These are phyloP conservation scores for Astrocystis sublimbata DNA, from an alignment of 495 filamentous ascomycete species.

Conservation along the genomic window DNA sequence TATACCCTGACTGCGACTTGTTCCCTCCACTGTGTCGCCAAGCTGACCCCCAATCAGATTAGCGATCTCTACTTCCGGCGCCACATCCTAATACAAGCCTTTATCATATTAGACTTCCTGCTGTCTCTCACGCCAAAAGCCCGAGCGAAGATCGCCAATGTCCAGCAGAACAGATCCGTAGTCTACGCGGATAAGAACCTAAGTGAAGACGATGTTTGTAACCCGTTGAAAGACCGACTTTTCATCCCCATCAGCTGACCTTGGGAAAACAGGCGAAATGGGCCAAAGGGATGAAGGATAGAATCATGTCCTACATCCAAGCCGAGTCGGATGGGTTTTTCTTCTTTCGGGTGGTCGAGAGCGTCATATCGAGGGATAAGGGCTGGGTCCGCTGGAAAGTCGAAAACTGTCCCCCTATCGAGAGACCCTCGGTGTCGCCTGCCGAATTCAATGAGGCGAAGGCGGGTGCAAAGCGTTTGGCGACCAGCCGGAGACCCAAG, in stretches of 20 bases:
- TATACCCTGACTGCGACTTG: conserved; percentile 37
- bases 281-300: conserved; percentile 68
- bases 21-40: not conserved
- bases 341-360: conserved; percentile 95
- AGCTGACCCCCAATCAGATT: conserved; percentile 54
- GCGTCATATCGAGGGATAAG: conserved; percentile 89
- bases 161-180: conserved; percentile 80
- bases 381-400: conserved; percentile 99
- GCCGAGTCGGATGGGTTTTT: conserved; percentile 79
- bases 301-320: conserved; percentile 77
- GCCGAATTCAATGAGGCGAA: conserved; percentile 67
- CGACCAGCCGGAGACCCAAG: conserved; percentile 65
- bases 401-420: conserved; percentile 85
- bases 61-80: conserved; percentile 91
- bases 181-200: conserved; percentile 73
- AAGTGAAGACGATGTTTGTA: conserved; percentile 75
- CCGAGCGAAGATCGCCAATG: conserved; percentile 70
- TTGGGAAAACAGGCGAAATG: conserved; percentile 62
- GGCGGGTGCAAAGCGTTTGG: conserved; percentile 60
- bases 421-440: conserved; percentile 66
- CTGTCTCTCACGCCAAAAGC: conserved; percentile 80
- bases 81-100: conserved; percentile 89
- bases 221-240: not conserved
- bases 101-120: conserved; percentile 92
- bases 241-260: not conserved